Percentiles rank a stretch among this genome's conserved stretches.
phyloP scores from a whole-genome alignment of 176 grass and related monocot genomes.

The Bromus sterilis region DNA sequence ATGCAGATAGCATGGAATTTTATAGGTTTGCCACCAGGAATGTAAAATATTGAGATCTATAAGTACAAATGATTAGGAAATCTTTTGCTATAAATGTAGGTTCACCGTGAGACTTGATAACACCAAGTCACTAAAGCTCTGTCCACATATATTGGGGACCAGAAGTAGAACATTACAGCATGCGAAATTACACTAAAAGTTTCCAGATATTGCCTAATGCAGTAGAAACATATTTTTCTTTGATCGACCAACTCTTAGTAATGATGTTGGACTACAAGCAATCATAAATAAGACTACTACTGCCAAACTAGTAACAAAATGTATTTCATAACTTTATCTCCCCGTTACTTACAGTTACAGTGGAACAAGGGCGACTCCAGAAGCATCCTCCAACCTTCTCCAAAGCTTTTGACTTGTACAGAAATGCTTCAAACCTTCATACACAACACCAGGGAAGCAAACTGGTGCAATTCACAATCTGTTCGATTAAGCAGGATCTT shows the following conservation, averaged over 20 bases:
- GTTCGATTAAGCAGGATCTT: constrained; percentile 17
- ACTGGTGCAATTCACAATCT: not conserved
- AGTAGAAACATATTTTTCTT: not conserved
- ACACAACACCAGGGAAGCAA: not conserved
- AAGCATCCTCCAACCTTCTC: not conserved
- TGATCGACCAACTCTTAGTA: not conserved
- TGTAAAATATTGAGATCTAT: not conserved
- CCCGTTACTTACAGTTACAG: constrained; percentile 9
- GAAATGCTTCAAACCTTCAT: not conserved
- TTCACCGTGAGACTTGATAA: no score
- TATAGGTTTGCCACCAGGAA: no score
- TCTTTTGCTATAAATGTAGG: not conserved
- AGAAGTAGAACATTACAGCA: not conserved
- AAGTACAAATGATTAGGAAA: not conserved
- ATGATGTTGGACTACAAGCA: not conserved
- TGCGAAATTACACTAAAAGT: not conserved
- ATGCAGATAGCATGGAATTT: no score
- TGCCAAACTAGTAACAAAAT: not conserved
- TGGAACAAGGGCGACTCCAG: not conserved
- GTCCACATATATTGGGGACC: not conserved
- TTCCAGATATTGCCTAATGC: not conserved
- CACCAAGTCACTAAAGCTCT: no score
- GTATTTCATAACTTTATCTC: no score
- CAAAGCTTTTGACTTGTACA: not conserved
- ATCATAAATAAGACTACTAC: not conserved